A percentile compares a stretch with the other conserved stretches of the same genome.
Conservation (phyloP, 768 basidiomycete species). For the Hygrophoropsis aurantiaca region DNA sequence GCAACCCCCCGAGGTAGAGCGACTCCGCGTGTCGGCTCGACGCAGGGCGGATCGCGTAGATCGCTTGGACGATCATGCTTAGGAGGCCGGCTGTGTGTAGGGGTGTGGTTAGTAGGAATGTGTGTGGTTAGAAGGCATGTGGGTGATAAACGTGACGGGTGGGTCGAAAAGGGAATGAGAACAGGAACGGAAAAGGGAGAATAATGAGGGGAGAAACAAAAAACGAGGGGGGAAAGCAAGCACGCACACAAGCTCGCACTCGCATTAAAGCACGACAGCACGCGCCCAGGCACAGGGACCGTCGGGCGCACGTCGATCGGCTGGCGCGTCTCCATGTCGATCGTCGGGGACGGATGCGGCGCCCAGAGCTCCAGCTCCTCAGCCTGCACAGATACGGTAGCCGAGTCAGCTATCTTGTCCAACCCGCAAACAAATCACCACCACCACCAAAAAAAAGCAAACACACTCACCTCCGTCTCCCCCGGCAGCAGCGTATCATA, state of each 20-base stretch:
- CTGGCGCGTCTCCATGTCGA: conserved; percentile 28
- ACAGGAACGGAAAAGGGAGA: too few species aligned
- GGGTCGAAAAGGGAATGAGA: too few species aligned
- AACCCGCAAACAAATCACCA: not conserved
- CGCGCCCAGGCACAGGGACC: conserved; percentile 42
- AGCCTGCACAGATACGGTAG: conserved; percentile 31
- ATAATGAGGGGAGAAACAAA: too few species aligned
- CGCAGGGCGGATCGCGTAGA: conserved; percentile 65
- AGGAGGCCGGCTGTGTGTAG: conserved; percentile 60
- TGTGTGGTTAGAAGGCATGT: too few species aligned
- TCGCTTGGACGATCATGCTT: conserved; percentile 63
- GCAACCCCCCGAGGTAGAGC: conserved; percentile 52
- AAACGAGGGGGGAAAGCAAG: not conserved
- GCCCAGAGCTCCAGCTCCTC: conserved; percentile 64
- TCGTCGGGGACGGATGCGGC: conserved; percentile 38
- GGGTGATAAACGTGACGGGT: not conserved
- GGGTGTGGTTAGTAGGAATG: conserved; percentile 7
- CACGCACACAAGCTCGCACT: conserved; percentile 68
- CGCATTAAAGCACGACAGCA: conserved; percentile 77
- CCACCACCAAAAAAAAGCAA: not conserved
- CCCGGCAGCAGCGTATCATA: conserved; percentile 72
- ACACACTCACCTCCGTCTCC: conserved; percentile 50
- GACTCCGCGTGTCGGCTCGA: conserved; percentile 59
- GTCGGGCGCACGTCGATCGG: conserved; percentile 9
- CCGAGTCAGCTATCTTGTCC: too few species aligned